These are phyloP conservation scores for Kodamaea sp. DNA, from an alignment of 1,139 yeast species.

Conservation along the genomic window DNA sequence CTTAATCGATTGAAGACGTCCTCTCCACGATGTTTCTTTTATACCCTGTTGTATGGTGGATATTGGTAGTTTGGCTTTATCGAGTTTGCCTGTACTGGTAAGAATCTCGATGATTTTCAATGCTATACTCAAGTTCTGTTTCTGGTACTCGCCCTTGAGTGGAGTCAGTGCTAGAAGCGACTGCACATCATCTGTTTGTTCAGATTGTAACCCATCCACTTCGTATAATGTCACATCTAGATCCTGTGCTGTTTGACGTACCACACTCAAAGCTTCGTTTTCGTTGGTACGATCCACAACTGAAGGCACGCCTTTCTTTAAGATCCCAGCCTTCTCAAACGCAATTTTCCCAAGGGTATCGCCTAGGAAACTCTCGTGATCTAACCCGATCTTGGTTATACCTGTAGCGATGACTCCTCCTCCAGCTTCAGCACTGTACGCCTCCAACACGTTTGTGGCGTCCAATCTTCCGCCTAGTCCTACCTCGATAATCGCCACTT, in stretches of 20 bases:
- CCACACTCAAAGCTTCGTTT: conserved; percentile 47
- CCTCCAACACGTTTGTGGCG: conserved; percentile 71
- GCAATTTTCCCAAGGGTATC: conserved; percentile 65
- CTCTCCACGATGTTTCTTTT: conserved; percentile 55
- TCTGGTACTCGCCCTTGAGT: conserved; percentile 71
- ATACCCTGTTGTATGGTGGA: conserved; percentile 53
- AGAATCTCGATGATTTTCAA: conserved; percentile 53
- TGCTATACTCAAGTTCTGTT: conserved; percentile 69
- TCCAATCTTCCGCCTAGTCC: conserved; percentile 89
- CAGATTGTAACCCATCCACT: conserved; percentile 17
- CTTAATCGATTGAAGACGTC: conserved; percentile 53
- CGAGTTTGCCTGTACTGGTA: conserved; percentile 11
- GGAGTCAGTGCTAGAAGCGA: conserved; percentile 41
- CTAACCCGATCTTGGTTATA: conserved; percentile 81
- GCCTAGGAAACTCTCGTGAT: conserved; percentile 80
- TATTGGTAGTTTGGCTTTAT: conserved; percentile 2
- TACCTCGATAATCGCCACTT: conserved; percentile 80
- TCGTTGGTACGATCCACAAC: conserved; percentile 74
- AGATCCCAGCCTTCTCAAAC: conserved; percentile 78
- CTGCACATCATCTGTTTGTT: conserved; percentile 10
- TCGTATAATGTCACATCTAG: conserved; percentile 18
- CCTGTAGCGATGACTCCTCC: conserved; percentile 63
- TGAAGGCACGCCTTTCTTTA: conserved; percentile 60
- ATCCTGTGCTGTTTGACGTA: conserved; percentile 24
- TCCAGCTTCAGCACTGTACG: conserved; percentile 15